phyloP scores from a whole-genome alignment of 179 eudicot species.

The Spinacia oleracea region DNA sequence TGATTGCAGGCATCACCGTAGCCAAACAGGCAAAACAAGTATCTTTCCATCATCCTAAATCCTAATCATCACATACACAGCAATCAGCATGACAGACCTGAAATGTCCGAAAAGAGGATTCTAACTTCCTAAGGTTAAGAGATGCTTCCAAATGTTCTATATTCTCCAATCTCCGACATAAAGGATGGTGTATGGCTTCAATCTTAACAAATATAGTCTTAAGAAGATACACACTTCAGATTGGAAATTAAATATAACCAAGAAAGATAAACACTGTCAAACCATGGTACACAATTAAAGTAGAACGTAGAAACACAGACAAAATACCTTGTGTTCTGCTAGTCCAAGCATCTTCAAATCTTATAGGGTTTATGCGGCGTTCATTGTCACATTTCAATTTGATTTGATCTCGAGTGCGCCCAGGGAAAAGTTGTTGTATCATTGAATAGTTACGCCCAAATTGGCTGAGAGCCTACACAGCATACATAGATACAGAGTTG shows the following conservation, averaged over 20 bases:
- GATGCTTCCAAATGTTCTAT: neutral
- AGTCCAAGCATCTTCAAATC: constrained; percentile 66
- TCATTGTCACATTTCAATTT: constrained; percentile 78
- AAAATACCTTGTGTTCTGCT: constrained; percentile 56
- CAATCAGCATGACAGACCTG: neutral
- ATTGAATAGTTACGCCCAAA: constrained; percentile 81
- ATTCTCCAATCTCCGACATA: neutral
- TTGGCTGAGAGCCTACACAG: constrained; percentile 61
- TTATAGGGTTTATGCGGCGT: constrained; percentile 78
- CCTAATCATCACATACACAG: neutral
- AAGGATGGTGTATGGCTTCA: neutral
- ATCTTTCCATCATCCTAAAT: neutral
- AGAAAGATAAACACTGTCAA: constrained; percentile 7
- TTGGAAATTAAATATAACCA: neutral
- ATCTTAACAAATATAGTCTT: neutral
- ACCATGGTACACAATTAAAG: neutral
- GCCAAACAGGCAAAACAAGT: neutral
- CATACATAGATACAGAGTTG: constrained; percentile 11
- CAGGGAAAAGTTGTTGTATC: constrained; percentile 82
- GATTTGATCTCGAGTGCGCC: constrained; percentile 59
- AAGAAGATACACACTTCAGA: neutral
- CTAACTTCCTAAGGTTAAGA: neutral
- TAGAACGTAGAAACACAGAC: constrained; percentile 3
- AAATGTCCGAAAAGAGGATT: neutral
- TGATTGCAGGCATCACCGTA: neutral